Evolutionary conservation across 495 filamentous ascomycete species (phyloP).

Genomic region (Aspergillus nidulans): DNA sequence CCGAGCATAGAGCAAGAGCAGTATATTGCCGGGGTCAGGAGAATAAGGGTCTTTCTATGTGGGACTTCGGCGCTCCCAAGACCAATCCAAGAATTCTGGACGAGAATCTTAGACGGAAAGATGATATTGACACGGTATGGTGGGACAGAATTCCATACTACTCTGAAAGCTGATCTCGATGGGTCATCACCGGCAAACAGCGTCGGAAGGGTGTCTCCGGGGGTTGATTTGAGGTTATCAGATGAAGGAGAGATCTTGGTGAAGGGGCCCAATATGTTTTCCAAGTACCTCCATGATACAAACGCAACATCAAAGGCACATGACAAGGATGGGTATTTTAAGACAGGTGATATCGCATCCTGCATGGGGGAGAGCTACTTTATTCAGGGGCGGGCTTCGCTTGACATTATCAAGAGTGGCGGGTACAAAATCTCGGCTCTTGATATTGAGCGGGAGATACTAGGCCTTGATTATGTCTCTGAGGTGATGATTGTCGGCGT

Average conservation of each 20-base stretch:
- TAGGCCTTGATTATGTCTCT: slow-evolving; percentile 27
- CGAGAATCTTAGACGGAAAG: slow-evolving; percentile 28
- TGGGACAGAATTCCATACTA: slow-evolving; percentile 44
- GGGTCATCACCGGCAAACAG: slow-evolving; percentile 24
- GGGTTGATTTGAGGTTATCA: slow-evolving; percentile 33
- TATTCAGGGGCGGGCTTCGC: slow-evolving; percentile 45
- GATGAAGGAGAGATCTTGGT: slow-evolving; percentile 42
- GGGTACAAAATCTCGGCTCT: slow-evolving; percentile 40
- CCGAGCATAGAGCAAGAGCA: slow-evolving; percentile 10
- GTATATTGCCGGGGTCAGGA: slow-evolving; percentile 36
- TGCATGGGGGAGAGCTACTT: slow-evolving; percentile 42
- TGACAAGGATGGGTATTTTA: slow-evolving; percentile 41
- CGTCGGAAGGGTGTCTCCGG: slow-evolving; percentile 41
- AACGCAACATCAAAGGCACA: slow-evolving; percentile 36
- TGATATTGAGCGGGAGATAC: slow-evolving; percentile 39
- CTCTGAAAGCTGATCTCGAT: slow-evolving; percentile 39
- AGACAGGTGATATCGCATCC: slow-evolving; percentile 45
- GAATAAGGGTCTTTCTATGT: slow-evolving; percentile 40
- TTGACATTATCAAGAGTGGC: slow-evolving; percentile 40
- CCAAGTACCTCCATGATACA: slow-evolving; percentile 41
- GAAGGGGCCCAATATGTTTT: slow-evolving; percentile 44
- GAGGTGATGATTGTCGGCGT: slow-evolving; percentile 39
- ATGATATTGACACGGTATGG: slow-evolving; percentile 44
- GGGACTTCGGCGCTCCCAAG: slow-evolving; percentile 44
- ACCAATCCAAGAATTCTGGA: slow-evolving; percentile 46